Percentiles rank a stretch among this genome's conserved stretches.
phyloP scores from a whole-genome alignment of 176 grass and related monocot genomes.

The Olyra latifolia region DNA sequence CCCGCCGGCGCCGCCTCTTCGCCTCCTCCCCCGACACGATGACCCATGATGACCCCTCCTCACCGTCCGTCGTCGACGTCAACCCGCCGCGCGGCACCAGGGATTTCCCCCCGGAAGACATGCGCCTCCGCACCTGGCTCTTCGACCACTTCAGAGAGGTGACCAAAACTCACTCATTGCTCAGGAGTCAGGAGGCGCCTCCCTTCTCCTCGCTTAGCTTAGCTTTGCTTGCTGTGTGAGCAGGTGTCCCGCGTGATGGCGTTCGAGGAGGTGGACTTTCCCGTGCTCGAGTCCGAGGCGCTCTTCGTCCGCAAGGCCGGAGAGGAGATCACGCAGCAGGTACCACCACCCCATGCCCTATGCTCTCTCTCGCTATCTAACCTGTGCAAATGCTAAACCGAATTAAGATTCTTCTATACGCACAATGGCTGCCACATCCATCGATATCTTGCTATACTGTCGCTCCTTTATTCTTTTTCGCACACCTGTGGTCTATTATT shows the following conservation, averaged over 20 bases:
- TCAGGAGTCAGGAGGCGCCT: no score
- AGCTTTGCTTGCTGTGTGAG: neutral
- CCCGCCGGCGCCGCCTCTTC: neutral
- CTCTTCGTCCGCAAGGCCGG: constrained; percentile 84
- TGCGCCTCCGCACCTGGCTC: constrained; percentile 86
- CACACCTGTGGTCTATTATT: no score
- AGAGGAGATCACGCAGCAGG: constrained; percentile 88
- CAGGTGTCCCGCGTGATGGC: constrained; percentile 69
- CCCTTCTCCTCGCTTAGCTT: neutral
- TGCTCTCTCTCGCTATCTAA: neutral
- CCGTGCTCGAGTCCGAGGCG: constrained; percentile 85
- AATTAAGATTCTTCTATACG: neutral
- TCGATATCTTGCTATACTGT: no score
- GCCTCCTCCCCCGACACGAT: constrained; percentile 16
- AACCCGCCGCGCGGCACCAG: constrained; percentile 87
- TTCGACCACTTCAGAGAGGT: constrained; percentile 85
- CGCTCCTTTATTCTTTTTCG: no score
- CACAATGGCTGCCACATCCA: neutral
- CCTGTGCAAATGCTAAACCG: neutral
- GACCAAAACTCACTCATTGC: neutral
- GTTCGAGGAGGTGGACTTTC: constrained; percentile 94
- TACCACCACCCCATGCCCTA: neutral
- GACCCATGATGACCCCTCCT: constrained; percentile 12
- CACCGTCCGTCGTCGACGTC: constrained; percentile 49
- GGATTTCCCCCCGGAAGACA: constrained; percentile 84